phyloP scores from a whole-genome alignment of 2,329 filamentous ascomycete species.

The Endoconidiophora polonica region DNA sequence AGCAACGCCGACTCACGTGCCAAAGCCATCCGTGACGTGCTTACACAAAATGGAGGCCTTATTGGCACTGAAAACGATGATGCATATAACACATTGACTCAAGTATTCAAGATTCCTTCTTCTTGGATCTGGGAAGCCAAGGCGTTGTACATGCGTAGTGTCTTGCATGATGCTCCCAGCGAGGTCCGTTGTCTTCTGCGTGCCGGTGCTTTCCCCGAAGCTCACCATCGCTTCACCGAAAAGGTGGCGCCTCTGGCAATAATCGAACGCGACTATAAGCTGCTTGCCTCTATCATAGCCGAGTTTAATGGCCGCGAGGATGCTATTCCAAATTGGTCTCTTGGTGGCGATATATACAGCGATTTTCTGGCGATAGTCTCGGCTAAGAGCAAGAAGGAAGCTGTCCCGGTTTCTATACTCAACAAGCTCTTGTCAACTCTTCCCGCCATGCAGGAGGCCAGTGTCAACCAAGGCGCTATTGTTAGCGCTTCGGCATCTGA shows the following conservation, averaged over 20 bases:
- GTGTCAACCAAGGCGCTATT: slow-evolving; percentile 24
- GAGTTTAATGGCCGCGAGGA: slow-evolving; percentile 50
- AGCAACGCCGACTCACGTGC: slow-evolving; percentile 44
- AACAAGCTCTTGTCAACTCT: slow-evolving; percentile 41
- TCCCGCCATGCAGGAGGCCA: slow-evolving; percentile 34
- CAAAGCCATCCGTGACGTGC: slow-evolving; percentile 52
- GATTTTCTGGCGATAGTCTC: slow-evolving; percentile 39
- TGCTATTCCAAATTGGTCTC: slow-evolving; percentile 54
- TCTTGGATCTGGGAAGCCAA: slow-evolving; percentile 79
- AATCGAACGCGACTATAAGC: slow-evolving; percentile 63
- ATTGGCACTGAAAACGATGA: slow-evolving; percentile 42
- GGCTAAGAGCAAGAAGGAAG: slow-evolving; percentile 24
- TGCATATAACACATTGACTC: slow-evolving; percentile 39
- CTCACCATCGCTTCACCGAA: slow-evolving; percentile 66
- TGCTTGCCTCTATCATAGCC: slow-evolving; percentile 49
- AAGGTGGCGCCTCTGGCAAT: slow-evolving; percentile 69
- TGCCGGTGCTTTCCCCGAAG: slow-evolving; percentile 60
- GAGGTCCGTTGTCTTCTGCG: slow-evolving; percentile 70
- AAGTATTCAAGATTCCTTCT: slow-evolving; percentile 52
- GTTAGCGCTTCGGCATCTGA: slow-evolving; percentile 63
- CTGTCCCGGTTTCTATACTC: slow-evolving; percentile 29
- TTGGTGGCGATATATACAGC: slow-evolving; percentile 65
- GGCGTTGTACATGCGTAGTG: slow-evolving; percentile 63
- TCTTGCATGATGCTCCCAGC: slow-evolving; percentile 47
- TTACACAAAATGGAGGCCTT: slow-evolving; percentile 52